Conservation (phyloP, 2,329 filamentous ascomycete genomes). For the Xylariaceae sp. region DNA sequence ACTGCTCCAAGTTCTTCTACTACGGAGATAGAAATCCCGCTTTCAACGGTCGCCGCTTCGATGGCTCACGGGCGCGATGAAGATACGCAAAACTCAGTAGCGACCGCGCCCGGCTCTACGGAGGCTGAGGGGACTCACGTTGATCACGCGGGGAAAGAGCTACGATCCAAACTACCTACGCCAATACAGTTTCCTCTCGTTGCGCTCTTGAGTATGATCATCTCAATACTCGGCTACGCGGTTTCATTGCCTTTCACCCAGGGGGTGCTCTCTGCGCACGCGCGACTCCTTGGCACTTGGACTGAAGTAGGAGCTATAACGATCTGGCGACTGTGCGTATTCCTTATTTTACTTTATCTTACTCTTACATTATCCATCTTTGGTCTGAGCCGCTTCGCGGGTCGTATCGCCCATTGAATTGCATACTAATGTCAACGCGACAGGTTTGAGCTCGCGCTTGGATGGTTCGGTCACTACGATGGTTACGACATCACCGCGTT, state of each 20-base stretch:
- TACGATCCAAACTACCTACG: constrained; percentile 37
- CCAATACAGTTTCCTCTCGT: constrained; percentile 48
- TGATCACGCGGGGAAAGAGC: constrained; percentile 5
- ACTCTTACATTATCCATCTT: background rate
- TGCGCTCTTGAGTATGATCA: constrained; percentile 49
- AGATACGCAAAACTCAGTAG: constrained; percentile 11
- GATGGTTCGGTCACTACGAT: constrained; percentile 71
- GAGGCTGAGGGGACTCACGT: constrained; percentile 25
- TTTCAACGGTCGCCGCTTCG: constrained; percentile 2
- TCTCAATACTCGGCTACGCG: constrained; percentile 61
- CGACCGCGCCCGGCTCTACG: constrained; percentile 24
- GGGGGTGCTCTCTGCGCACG: constrained; percentile 62
- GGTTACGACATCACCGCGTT: constrained; percentile 63
- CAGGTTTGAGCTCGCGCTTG: constrained; percentile 64
- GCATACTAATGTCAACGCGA: constrained; percentile 39
- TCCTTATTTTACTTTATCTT: background rate
- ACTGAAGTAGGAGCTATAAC: constrained; percentile 52
- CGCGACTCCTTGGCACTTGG: constrained; percentile 57
- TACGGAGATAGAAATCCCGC: constrained; percentile 1
- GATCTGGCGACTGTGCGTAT: constrained; percentile 51
- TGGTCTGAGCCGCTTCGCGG: background rate
- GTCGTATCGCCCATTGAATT: background rate
- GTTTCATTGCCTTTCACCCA: constrained; percentile 53
- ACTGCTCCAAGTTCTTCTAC: background rate
- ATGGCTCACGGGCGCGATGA: background rate